phyloP scores from a whole-genome alignment of 192 early-diverging fungal genomes.

The Entomortierella lignicola region DNA sequence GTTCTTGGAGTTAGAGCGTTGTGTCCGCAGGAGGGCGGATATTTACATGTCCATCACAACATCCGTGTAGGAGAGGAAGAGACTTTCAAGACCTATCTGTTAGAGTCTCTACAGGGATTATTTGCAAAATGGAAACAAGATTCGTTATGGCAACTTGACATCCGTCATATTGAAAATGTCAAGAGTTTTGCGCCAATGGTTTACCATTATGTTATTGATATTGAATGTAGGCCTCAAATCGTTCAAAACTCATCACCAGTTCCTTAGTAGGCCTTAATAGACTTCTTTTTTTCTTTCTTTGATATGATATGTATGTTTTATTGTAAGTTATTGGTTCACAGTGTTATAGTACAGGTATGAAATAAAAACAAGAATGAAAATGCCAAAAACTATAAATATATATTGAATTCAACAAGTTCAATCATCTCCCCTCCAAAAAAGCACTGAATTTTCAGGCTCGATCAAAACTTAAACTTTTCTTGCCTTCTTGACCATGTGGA shows the following conservation, averaged over 20 bases:
- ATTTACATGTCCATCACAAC: slow-evolving; percentile 53
- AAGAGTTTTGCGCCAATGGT: slow-evolving; percentile 56
- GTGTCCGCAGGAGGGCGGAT: slow-evolving; percentile 43
- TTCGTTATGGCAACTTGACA: slow-evolving; percentile 20
- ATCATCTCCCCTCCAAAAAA: too few relatives aligned
- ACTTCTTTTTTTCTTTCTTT: too few relatives aligned
- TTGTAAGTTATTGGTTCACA: not conserved
- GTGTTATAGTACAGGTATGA: slow-evolving; percentile 10
- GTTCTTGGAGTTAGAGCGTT: slow-evolving; percentile 45
- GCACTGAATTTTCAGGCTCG: not conserved
- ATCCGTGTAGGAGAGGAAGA: slow-evolving; percentile 42
- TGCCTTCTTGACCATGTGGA: slow-evolving; percentile 28
- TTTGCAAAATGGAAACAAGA: slow-evolving; percentile 24
- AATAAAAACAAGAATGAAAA: not conserved
- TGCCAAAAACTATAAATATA: not conserved
- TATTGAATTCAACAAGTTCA: too few relatives aligned
- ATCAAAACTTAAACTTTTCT: slow-evolving; percentile 25
- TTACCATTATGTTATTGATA: slow-evolving; percentile 53
- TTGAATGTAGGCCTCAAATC: slow-evolving; percentile 37
- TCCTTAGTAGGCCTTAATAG: not conserved
- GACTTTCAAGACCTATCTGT: slow-evolving; percentile 28
- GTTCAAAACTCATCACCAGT: too few relatives aligned
- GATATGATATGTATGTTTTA: not conserved
- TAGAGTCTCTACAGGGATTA: slow-evolving; percentile 11
- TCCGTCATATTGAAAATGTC: slow-evolving; percentile 48